These are phyloP conservation scores for Stagonosporopsis vannaccii DNA, from an alignment of 2,329 filamentous ascomycete species.

Conservation along the genomic window DNA sequence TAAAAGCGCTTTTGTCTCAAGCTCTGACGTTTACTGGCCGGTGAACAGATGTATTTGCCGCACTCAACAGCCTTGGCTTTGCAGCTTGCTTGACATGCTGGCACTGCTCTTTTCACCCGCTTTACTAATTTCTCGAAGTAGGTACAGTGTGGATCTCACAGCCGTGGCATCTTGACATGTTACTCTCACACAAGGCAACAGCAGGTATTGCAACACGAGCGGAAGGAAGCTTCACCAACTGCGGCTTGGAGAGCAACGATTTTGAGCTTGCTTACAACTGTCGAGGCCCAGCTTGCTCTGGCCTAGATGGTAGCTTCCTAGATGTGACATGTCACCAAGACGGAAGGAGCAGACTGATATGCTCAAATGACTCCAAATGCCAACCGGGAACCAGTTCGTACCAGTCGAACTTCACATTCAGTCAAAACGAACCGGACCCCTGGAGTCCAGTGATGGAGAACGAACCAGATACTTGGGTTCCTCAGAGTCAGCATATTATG, in stretches of 20 bases:
- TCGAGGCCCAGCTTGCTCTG: conserved; percentile 27
- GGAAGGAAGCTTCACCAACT: conserved; percentile 3
- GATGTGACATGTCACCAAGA: conserved; percentile 27
- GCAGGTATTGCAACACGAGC: conserved; percentile 6
- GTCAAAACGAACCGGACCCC: conserved; percentile 30
- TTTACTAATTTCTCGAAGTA: background rate
- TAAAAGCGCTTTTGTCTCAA: background rate
- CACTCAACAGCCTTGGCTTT: background rate
- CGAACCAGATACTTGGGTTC: conserved; percentile 22
- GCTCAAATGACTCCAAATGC: conserved; percentile 32
- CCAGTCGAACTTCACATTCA: conserved; percentile 35
- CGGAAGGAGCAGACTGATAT: conserved; percentile 22
- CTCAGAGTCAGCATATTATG: conserved; percentile 28
- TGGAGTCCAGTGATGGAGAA: conserved; percentile 24
- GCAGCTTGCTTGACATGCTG: background rate
- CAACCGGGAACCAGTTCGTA: conserved; percentile 23
- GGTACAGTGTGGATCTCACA: background rate
- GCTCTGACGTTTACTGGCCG: background rate
- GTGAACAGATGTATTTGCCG: background rate
- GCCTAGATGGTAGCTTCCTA: conserved; percentile 25
- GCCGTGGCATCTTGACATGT: background rate
- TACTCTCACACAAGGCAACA: background rate
- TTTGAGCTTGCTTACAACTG: conserved; percentile 32
- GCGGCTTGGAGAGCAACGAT: background rate
- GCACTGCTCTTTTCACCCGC: background rate